A percentile compares a stretch with the other conserved stretches of the same genome.
These are phyloP conservation scores for Saturnispora besseyi DNA, from an alignment of 805 yeast genomes.

Conservation along the genomic window DNA sequence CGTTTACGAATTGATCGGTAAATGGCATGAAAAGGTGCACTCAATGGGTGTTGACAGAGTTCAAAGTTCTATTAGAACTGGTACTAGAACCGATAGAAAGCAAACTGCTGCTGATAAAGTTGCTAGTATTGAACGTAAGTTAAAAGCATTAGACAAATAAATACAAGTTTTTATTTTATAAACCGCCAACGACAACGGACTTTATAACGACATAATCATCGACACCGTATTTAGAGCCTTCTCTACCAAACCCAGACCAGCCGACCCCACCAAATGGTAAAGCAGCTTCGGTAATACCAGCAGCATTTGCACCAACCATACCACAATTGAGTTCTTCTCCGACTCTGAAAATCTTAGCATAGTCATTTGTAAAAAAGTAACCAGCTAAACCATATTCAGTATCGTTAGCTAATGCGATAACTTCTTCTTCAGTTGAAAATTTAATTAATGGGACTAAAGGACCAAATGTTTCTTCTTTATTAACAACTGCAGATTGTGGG, in stretches of 20 bases:
- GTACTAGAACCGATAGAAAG: constrained; percentile 69
- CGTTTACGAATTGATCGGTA: constrained; percentile 71
- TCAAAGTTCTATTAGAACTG: constrained; percentile 80
- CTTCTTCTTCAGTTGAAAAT: constrained; percentile 79
- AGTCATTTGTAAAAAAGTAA: constrained; percentile 72
- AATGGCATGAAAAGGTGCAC: constrained; percentile 66
- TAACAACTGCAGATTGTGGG: constrained; percentile 55
- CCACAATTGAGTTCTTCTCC: constrained; percentile 73
- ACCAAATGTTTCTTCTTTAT: constrained; percentile 78
- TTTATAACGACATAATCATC: constrained; percentile 65
- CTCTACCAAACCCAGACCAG: constrained; percentile 88
- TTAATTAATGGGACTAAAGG: constrained; percentile 83
- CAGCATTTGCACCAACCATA: constrained; percentile 84
- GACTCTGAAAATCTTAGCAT: constrained; percentile 68
- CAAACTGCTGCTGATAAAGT: constrained; percentile 71
- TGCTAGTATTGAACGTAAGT: constrained; percentile 50
- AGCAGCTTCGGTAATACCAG: constrained; percentile 76
- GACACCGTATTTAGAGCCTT: constrained; percentile 69
- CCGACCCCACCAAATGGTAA: constrained; percentile 94
- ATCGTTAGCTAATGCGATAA: constrained; percentile 67
- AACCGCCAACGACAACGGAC: constrained; percentile 46
- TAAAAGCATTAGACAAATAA: constrained; percentile 18
- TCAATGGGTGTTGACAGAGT: constrained; percentile 64
- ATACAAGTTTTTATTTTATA: constrained; percentile 10
- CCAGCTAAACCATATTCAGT: constrained; percentile 84